Conservation (phyloP, 108 stramenopile genomes). For the Cyclotella distinguenda region DNA sequence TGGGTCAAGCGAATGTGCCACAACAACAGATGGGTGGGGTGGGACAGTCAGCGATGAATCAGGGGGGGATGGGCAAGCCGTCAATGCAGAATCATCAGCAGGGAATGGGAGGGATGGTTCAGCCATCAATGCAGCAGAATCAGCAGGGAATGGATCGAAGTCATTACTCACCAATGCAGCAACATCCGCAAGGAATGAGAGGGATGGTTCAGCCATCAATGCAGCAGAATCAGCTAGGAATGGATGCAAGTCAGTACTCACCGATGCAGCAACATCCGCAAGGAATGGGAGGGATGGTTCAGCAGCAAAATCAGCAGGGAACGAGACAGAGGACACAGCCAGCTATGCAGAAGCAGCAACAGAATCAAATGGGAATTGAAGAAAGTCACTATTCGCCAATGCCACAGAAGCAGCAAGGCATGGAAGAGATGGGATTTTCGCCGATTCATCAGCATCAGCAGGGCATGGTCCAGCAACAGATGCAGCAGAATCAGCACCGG, state of each 20-base stretch:
- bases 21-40: conserved; percentile 15
- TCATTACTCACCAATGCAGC: not conserved
- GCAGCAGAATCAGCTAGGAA: not conserved
- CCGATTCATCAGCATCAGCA: conserved; percentile 19
- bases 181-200: too few species aligned
- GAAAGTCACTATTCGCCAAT: not conserved
- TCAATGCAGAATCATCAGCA: too few species aligned
- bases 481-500: too few species aligned
- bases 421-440: not conserved
- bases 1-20: conserved; percentile 47
- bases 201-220: not conserved
- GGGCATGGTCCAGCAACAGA: conserved; percentile 8
- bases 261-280: not conserved
- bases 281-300: not conserved
- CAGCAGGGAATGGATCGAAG: conserved; percentile 18
- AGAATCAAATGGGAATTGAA: not conserved
- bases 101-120: too few species aligned
- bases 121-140: not conserved
- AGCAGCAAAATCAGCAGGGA: too few species aligned
- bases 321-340: not conserved
- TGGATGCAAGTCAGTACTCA: not conserved
- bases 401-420: not conserved
- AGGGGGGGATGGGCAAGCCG: conserved; percentile 14
- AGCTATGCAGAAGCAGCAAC: too few species aligned
- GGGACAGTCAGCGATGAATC: too few species aligned